Evolutionary conservation across 495 filamentous ascomycete species (phyloP).

Genomic region (Penicillium flavigenum): DNA sequence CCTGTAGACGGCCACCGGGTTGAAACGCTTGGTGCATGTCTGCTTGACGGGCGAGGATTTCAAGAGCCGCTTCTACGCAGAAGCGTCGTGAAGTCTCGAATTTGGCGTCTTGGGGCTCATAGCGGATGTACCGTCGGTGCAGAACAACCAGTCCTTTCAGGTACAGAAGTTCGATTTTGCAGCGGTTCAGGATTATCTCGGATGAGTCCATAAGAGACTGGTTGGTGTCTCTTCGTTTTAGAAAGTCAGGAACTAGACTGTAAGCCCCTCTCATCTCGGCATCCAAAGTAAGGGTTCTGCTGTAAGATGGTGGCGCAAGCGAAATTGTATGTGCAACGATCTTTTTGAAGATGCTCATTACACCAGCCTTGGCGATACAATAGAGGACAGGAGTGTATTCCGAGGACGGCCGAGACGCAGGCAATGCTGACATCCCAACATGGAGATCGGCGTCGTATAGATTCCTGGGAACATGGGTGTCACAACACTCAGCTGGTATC

Average conservation of each 20-base stretch:
- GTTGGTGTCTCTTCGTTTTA: constrained; percentile 8
- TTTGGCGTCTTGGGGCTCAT: constrained; percentile 24
- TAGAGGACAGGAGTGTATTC: too few species aligned
- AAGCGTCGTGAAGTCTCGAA: constrained; percentile 37
- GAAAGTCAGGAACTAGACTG: constrained; percentile 12
- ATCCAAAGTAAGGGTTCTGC: constrained; percentile 34
- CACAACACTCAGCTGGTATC: too few species aligned
- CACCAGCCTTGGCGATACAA: constrained; percentile 40
- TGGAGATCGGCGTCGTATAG: too few species aligned
- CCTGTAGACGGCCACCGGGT: constrained; percentile 42
- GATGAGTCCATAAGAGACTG: constrained; percentile 29
- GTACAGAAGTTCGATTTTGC: constrained; percentile 25
- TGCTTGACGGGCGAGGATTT: constrained; percentile 37
- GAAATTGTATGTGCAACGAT: constrained; percentile 37
- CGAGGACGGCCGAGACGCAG: too few species aligned
- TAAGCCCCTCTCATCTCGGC: constrained; percentile 32
- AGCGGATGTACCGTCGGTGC: constrained; percentile 42
- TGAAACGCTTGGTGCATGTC: constrained; percentile 36
- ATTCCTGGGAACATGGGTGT: too few species aligned
- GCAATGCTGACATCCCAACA: too few species aligned
- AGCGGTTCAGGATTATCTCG: constrained; percentile 20
- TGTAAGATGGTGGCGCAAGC: constrained; percentile 27
- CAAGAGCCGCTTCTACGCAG: constrained; percentile 44
- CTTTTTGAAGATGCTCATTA: constrained; percentile 40
- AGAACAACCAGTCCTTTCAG: constrained; percentile 43